phyloP scores from a whole-genome alignment of 1,284 basidiomycete genomes.

The Rhodotorula sp. region DNA sequence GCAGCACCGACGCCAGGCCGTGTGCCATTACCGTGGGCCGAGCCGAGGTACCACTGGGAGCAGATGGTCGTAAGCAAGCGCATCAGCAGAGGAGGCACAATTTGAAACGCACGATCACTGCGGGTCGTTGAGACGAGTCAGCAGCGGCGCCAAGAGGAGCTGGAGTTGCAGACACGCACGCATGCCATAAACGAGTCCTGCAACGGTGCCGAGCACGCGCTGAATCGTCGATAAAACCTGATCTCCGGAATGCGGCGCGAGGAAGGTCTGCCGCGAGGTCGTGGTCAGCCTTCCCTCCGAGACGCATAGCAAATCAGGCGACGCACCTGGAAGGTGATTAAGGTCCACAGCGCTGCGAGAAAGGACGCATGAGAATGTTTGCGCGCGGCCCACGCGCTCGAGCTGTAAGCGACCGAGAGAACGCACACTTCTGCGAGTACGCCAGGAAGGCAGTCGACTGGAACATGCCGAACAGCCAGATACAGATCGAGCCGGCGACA shows the following conservation, averaged over 20 bases:
- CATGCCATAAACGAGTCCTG: constrained; percentile 35
- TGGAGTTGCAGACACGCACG: not conserved
- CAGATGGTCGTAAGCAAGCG: not conserved
- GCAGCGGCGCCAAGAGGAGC: no score
- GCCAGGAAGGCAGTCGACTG: constrained; percentile 55
- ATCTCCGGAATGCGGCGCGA: constrained; percentile 65
- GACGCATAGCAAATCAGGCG: not conserved
- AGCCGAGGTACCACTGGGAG: constrained; percentile 61
- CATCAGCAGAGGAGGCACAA: no score
- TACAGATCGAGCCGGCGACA: constrained; percentile 58
- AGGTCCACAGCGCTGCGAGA: constrained; percentile 18
- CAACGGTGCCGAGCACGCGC: constrained; percentile 14
- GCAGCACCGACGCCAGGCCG: constrained; percentile 63
- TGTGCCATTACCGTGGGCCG: constrained; percentile 59
- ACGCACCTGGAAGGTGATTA: constrained; percentile 63
- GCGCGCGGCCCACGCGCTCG: not conserved
- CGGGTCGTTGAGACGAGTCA: not conserved
- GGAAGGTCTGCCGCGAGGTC: constrained; percentile 45
- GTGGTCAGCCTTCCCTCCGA: not conserved
- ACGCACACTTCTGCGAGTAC: constrained; percentile 56
- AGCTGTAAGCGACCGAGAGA: no score
- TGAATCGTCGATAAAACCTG: constrained; percentile 54
- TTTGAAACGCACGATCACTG: not conserved
- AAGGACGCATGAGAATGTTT: not conserved
- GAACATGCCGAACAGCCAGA: constrained; percentile 62